Conservation (phyloP, 345 rosid genomes). For the Euphorbia pulcherrima region DNA sequence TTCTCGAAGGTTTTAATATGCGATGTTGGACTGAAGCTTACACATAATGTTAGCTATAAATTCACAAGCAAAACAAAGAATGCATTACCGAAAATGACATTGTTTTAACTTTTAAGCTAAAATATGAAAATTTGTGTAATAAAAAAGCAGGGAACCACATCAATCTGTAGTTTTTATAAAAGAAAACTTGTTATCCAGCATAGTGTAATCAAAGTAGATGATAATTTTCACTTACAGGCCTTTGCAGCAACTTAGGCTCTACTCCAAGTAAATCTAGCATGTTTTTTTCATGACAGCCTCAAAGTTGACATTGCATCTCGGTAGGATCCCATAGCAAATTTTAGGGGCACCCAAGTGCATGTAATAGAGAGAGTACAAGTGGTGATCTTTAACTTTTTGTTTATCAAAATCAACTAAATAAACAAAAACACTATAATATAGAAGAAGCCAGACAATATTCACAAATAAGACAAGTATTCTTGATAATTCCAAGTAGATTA, state of each 20-base stretch:
- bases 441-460: constrained; percentile 8
- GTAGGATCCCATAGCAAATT: constrained; percentile 61
- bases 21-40: background rate
- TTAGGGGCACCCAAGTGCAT: constrained; percentile 65
- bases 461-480: constrained; percentile 1
- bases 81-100: background rate
- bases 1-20: background rate
- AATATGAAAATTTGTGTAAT: background rate
- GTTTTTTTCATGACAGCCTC: too few species aligned
- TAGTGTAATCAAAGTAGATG: constrained; percentile 7
- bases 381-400: constrained; percentile 68
- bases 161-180: background rate
- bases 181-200: constrained; percentile 13
- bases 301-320: constrained; percentile 37
- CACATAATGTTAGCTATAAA: background rate
- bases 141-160: constrained; percentile 1
- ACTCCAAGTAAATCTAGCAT: constrained; percentile 24
- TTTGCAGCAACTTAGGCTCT: constrained; percentile 27
- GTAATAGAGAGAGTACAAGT: constrained; percentile 53
- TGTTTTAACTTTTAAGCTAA: background rate
- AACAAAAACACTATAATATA: constrained; percentile 8
- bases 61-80: background rate
- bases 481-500: background rate
- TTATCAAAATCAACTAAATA: constrained; percentile 24
- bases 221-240: constrained; percentile 40